Evolutionary conservation across 2,329 filamentous ascomycete genomes (phyloP).

Genomic region (Ascochyta fabae): DNA sequence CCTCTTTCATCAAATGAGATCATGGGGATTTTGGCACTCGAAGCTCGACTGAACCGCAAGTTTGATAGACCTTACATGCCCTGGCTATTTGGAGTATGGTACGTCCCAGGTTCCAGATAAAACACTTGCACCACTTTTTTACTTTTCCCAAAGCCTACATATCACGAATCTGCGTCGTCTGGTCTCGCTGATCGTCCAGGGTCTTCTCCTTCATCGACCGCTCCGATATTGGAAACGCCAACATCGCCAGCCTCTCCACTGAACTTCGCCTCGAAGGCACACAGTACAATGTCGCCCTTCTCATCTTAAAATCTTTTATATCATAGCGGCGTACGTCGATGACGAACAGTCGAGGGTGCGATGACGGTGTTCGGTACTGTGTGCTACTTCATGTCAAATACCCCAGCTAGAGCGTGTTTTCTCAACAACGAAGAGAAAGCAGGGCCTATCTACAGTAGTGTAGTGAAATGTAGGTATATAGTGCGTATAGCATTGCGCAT

Average conservation of each 20-base stretch:
- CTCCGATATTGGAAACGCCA: constrained; percentile 52
- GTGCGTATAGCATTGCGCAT: too few relatives aligned
- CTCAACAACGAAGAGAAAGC: too few relatives aligned
- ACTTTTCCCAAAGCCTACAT: too few relatives aligned
- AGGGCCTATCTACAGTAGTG: too few relatives aligned
- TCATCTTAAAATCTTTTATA: constrained; percentile 53
- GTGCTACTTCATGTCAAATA: constrained; percentile 41
- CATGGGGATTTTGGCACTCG: constrained; percentile 17
- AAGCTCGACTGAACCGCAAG: constrained; percentile 49
- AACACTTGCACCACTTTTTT: too few relatives aligned
- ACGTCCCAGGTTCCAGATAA: neutral
- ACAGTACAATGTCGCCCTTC: constrained; percentile 51
- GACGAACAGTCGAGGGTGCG: constrained; percentile 44
- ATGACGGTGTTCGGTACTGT: constrained; percentile 49
- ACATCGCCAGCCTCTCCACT: constrained; percentile 50
- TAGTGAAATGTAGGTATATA: too few relatives aligned
- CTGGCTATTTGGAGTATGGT: constrained; percentile 55
- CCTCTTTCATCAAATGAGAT: too few relatives aligned
- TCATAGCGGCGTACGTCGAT: constrained; percentile 38
- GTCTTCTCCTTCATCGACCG: constrained; percentile 58
- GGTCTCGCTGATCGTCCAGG: constrained; percentile 5
- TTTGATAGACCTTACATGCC: constrained; percentile 54
- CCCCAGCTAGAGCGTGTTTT: too few relatives aligned
- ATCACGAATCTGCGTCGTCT: neutral
- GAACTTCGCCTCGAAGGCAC: constrained; percentile 51